Evolutionary conservation across 371 early-diverging fungal species (phyloP).

Genomic region (Mortierella sp.): DNA sequence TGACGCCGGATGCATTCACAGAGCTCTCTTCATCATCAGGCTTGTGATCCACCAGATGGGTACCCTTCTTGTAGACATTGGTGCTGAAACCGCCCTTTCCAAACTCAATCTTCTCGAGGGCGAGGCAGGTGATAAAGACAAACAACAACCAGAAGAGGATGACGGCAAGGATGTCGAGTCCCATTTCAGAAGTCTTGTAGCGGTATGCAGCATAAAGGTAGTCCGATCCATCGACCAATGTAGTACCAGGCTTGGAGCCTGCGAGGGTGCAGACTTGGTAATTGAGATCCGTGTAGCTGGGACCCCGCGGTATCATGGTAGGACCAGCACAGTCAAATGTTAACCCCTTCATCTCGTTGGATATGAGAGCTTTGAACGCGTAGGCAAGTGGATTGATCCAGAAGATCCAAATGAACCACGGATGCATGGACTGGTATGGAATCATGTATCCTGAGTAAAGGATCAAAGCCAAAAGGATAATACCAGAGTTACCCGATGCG

Average conservation of each 20-base stretch:
- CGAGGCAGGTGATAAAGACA: slow-evolving; percentile 50
- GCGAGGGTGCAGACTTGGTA: slow-evolving; percentile 72
- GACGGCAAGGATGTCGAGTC: slow-evolving; percentile 59
- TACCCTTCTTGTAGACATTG: slow-evolving; percentile 57
- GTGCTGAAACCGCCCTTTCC: slow-evolving; percentile 64
- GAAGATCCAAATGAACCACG: slow-evolving; percentile 78
- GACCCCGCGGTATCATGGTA: slow-evolving; percentile 68
- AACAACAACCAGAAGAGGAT: slow-evolving; percentile 60
- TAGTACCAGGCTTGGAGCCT: slow-evolving; percentile 66
- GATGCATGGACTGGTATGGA: slow-evolving; percentile 71
- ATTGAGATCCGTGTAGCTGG: slow-evolving; percentile 60
- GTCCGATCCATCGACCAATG: slow-evolving; percentile 65
- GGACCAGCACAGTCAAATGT: slow-evolving; percentile 60
- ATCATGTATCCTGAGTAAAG: slow-evolving; percentile 76
- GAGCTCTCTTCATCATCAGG: no score
- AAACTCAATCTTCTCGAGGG: slow-evolving; percentile 59
- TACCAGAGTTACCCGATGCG: slow-evolving; percentile 65
- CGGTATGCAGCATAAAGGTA: slow-evolving; percentile 60
- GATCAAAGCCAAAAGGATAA: slow-evolving; percentile 65
- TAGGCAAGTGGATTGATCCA: slow-evolving; percentile 81
- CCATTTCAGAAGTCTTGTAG: slow-evolving; percentile 56
- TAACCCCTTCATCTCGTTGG: slow-evolving; percentile 77
- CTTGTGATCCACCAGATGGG: no score
- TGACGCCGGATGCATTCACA: no score
- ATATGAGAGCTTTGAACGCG: slow-evolving; percentile 73